These are phyloP conservation scores for Hibiscus syriacus DNA, from an alignment of 345 rosid genomes.

Conservation along the genomic window DNA sequence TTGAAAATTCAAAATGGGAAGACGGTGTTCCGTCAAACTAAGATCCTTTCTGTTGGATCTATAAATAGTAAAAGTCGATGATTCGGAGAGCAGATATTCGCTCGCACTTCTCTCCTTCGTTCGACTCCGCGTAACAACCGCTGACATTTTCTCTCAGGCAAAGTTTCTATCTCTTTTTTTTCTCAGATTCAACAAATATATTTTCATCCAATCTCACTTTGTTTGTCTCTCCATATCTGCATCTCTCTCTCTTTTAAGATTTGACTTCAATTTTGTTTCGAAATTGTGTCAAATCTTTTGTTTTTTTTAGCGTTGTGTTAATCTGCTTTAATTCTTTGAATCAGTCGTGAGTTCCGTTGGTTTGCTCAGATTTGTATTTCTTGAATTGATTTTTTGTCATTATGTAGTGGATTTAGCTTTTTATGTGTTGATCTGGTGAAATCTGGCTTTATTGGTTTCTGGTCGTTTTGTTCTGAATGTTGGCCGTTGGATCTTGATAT, in stretches of 20 bases:
- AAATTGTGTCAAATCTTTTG: neutral
- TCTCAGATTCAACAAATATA: neutral
- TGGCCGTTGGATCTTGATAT: neutral
- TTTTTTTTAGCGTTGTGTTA: too few relatives aligned
- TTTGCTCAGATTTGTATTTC: neutral
- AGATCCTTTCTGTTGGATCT: conserved; percentile 14
- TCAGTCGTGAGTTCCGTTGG: neutral
- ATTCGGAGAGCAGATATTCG: conserved; percentile 10
- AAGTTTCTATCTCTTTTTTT: neutral
- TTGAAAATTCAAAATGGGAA: neutral
- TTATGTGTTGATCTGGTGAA: too few relatives aligned
- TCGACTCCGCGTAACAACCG: neutral
- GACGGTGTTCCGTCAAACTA: conserved; percentile 20
- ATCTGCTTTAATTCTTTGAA: too few relatives aligned
- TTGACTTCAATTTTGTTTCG: neutral
- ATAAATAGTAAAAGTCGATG: conserved; percentile 7
- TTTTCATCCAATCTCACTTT: neutral
- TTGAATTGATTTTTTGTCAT: neutral
- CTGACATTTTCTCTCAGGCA: conserved; percentile 5
- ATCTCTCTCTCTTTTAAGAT: neutral
- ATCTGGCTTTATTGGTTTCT: too few relatives aligned
- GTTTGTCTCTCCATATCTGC: neutral
- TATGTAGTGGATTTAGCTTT: too few relatives aligned
- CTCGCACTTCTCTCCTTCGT: conserved; percentile 4
- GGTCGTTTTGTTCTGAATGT: neutral